Evolutionary conservation across 139 green algal species (phyloP), one percentile per base, ranked within the genome.

Genomic region (Penium margaritaceum): DNA sequence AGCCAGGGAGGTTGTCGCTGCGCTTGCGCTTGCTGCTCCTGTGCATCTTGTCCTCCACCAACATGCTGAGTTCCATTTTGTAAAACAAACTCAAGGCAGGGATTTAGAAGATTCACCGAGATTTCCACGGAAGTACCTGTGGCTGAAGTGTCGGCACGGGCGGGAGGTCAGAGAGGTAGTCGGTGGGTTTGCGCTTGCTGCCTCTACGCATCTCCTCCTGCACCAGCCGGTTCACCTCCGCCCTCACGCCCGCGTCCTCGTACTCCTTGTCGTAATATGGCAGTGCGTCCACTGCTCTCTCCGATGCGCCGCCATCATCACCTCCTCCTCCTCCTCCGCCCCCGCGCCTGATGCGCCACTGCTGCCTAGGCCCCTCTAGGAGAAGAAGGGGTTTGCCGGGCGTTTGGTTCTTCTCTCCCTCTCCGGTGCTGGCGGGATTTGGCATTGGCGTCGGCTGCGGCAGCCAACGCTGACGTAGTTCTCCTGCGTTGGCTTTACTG

Each of bases 131-230:
- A 58, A n/a, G 5, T 33, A 71, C 63, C 63, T 71, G 15, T 7
- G 6, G 27, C 24, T 14, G 6, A 15, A 71, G 19, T 0, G 27
- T 61, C 27, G 63, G 63, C 63, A 61, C 41, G 1, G 63, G 63
- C 9, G 63, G 63, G 19, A 71, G 43, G 30, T 71, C 63, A 15
- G 63, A 29, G 27, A 71, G 63, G 1, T 63, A 63, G 9, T 71
- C 63, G n/a, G 63, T 32, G 30, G 63, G 63, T 1, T 27, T 71
- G 24, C 30, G 27, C 30, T n/a, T 61, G 63, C 63, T 71, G n/a
- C n/a, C n/a, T 15, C 63, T 6, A 7, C 63, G 63, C 63, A 71
- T 71, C 63, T 71, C 63, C 63, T 71, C 63, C 63, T 71, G 41
- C 41, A 71, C 43, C n/a, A 71, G 63, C 5, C 43, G 27, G 63